Evolutionary conservation across 306 rosid species (phyloP), one percentile per base, ranked within the genome.

Genomic region (Gastrolobium bilobum): DNA sequence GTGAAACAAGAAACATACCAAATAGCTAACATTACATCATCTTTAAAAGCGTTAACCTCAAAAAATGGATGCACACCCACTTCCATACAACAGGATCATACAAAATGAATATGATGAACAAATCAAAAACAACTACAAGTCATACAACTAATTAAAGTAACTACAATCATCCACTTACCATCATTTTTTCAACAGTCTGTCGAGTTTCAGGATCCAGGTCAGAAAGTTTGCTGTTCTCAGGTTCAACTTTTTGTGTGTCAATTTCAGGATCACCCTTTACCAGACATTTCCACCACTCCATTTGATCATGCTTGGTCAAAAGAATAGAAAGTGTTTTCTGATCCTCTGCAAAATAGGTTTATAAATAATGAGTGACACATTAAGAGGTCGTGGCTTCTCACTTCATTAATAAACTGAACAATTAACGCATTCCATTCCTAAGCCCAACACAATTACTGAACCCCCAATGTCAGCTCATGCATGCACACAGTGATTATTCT

Each of bases 241-340:
- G 99, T 79, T 93, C 99, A 66, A 90, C 97, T 65, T 90, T 93
- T 47, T 96, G 98, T 7, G 98, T 93, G 82, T 96, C 96, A 15
- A 96, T 77, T 75, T 89, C 93, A 71, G 97, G 98, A 58, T 89
- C 98, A 29, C 99, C 99, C 80, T 91, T 96, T 52, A 96, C 91
- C 62, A 96, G 53, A 83, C 84, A 80, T 76, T 89, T 96, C 99
- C 99, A 96, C 99, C 99, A 96, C 71, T 90, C 97, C 98, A 96
- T 88, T 83, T 93, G 97, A 81, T 96, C 89, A 54, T 88, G 96
- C 86, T 96, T 96, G 74, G 99, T 96, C 86, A 96, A 86, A 46
- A 96, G 98, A 83, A 96, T 88, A 57, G 96, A 89, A 74, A 96
- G 0, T 10, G 86, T 30, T 58, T 62, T 90, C 75, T 93, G 96